phyloP scores from a whole-genome alignment of 805 yeast genomes.

The Starmerella ratchasimensis region DNA sequence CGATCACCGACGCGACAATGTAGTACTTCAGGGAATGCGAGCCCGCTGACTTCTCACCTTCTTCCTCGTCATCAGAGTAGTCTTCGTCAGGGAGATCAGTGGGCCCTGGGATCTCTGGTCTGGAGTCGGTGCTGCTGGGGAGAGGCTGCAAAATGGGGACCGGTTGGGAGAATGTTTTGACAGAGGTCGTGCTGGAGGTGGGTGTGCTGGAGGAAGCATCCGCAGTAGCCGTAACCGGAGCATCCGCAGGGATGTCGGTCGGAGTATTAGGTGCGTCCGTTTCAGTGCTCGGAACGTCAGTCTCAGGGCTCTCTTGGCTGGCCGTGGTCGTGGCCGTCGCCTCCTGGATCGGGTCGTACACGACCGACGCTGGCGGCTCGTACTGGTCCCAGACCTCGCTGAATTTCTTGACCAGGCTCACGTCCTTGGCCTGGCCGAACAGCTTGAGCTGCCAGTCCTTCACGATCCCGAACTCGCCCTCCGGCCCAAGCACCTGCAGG shows the following conservation, averaged over 20 bases:
- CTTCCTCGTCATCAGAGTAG: too few species aligned
- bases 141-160: too few species aligned
- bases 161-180: too few species aligned
- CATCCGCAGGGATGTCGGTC: too few species aligned
- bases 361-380: constrained; percentile 10
- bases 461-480: constrained; percentile 29
- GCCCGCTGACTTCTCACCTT: too few species aligned
- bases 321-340: background rate
- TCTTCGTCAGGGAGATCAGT: too few species aligned
- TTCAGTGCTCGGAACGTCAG: background rate
- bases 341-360: constrained; percentile 6
- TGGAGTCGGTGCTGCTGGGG: too few species aligned
- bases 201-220: too few species aligned
- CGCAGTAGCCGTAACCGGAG: too few species aligned
- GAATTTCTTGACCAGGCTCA: constrained; percentile 44
- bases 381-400: constrained; percentile 21
- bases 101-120: too few species aligned
- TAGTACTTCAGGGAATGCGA: background rate
- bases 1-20: background rate
- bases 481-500: constrained; percentile 41
- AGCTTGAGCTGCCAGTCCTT: constrained; percentile 62
- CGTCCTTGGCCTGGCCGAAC: constrained; percentile 69
- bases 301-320: background rate
- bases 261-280: background rate
- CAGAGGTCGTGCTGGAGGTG: too few species aligned